phyloP scores from a whole-genome alignment of 2,329 filamentous ascomycete genomes.

The Colletotrichum agaves region DNA sequence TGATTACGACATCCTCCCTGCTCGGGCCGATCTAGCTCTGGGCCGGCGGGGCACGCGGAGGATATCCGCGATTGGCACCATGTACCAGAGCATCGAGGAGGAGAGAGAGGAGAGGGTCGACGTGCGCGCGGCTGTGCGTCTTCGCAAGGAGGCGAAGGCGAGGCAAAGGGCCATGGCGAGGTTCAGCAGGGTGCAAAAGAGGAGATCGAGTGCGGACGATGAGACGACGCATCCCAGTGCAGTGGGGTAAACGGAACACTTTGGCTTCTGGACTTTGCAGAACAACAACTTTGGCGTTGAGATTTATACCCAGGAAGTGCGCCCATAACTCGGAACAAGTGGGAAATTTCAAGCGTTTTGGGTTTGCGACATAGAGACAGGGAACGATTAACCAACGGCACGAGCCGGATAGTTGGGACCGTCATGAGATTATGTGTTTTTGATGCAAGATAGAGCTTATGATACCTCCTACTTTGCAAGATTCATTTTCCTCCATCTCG shows the following conservation, averaged over 20 bases:
- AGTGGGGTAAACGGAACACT: neutral
- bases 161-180: constrained; percentile 39
- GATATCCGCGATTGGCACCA: constrained; percentile 36
- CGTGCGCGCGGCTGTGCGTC: constrained; percentile 43
- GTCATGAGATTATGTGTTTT: constrained; percentile 2
- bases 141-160: constrained; percentile 48
- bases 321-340: neutral
- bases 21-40: constrained; percentile 22
- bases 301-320: constrained; percentile 20
- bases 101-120: constrained; percentile 41
- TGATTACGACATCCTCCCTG: constrained; percentile 6
- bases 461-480: neutral
- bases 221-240: neutral
- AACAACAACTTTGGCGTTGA: constrained; percentile 1
- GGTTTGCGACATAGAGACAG: neutral
- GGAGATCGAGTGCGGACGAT: neutral
- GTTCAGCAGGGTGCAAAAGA: neutral
- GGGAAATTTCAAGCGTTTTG: neutral
- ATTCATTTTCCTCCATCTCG: too few species aligned
- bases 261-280: neutral
- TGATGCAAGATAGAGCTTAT: constrained; percentile 4
- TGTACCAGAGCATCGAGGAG: constrained; percentile 33
- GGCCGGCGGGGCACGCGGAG: constrained; percentile 32
- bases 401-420: neutral
- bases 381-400: neutral